A percentile compares a stretch with the other conserved stretches of the same genome.
phyloP scores from a whole-genome alignment of 768 basidiomycete genomes.

The Agrocybe chaxingu region DNA sequence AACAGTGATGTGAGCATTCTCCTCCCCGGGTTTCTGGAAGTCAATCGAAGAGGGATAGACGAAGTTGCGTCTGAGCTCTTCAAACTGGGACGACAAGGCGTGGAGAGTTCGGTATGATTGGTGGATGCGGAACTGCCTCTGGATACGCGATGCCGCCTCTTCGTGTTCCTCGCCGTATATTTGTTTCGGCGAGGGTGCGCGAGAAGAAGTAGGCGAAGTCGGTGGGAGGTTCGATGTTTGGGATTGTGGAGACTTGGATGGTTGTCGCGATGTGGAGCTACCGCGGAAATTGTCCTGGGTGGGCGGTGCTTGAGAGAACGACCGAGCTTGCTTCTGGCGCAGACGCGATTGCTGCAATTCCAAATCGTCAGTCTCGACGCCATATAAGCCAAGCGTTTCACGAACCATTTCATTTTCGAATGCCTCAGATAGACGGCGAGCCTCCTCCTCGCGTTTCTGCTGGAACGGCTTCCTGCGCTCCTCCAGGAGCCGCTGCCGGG shows the following conservation, averaged over 20 bases:
- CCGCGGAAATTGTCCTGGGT: constrained; percentile 1
- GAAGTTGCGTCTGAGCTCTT: constrained; percentile 39
- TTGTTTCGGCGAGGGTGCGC: not conserved
- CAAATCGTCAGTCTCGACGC: constrained; percentile 4
- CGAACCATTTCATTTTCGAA: constrained; percentile 17
- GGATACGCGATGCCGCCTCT: constrained; percentile 45
- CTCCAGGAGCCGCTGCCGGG: constrained; percentile 14
- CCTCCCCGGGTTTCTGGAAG: constrained; percentile 34
- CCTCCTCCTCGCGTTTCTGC: constrained; percentile 12
- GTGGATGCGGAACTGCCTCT: constrained; percentile 42
- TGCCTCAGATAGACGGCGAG: not conserved
- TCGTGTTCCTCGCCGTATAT: constrained; percentile 27
- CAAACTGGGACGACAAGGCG: constrained; percentile 40
- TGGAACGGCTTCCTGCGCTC: constrained; percentile 16
- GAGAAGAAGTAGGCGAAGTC: too few species aligned
- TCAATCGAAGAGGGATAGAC: constrained; percentile 43
- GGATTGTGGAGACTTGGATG: not conserved
- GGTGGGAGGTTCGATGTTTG: constrained; percentile 1
- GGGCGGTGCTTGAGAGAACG: constrained; percentile 1
- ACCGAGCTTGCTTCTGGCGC: constrained; percentile 3
- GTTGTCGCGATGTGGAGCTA: constrained; percentile 12
- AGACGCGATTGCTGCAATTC: not conserved
- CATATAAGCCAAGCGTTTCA: not conserved
- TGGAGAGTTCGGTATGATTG: constrained; percentile 38
- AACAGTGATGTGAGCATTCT: constrained; percentile 26